Percentiles rank a stretch among this genome's conserved stretches.
Evolutionary conservation across 2,329 filamentous ascomycete genomes (phyloP).

Genomic region (Colletotrichum caudatum): DNA sequence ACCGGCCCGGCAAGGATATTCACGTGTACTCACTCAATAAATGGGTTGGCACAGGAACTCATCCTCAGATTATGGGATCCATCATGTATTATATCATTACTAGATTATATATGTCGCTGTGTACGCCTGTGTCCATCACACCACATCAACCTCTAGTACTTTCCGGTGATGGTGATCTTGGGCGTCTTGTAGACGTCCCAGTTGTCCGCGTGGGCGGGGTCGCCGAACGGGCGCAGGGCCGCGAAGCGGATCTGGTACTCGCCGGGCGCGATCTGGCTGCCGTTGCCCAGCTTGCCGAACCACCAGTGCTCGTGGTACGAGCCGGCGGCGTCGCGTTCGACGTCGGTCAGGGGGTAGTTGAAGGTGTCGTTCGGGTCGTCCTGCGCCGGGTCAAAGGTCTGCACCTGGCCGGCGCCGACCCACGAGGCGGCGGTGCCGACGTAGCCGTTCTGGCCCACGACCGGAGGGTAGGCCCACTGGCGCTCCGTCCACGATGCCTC

Average conservation of each 20-base stretch:
- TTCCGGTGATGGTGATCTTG: slow-evolving; percentile 49
- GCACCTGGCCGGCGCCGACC: slow-evolving; percentile 39
- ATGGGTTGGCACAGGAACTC: too few species aligned
- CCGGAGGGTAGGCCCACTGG: slow-evolving; percentile 47
- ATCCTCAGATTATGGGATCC: too few species aligned
- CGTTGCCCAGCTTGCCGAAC: slow-evolving; percentile 59
- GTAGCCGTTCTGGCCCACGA: slow-evolving; percentile 47
- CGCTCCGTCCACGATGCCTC: slow-evolving; percentile 47
- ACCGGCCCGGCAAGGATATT: too few species aligned
- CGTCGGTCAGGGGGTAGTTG: slow-evolving; percentile 45
- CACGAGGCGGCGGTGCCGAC: slow-evolving; percentile 48
- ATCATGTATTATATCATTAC: too few species aligned
- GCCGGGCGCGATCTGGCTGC: slow-evolving; percentile 55
- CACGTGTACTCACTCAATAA: too few species aligned
- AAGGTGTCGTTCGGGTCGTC: slow-evolving; percentile 46
- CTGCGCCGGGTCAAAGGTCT: slow-evolving; percentile 43
- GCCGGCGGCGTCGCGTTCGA: slow-evolving; percentile 41
- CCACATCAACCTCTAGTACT: slow-evolving; percentile 34
- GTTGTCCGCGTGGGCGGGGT: slow-evolving; percentile 55
- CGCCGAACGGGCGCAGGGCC: slow-evolving; percentile 56
- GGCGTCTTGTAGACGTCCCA: slow-evolving; percentile 55
- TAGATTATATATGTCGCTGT: too few species aligned
- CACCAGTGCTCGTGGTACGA: slow-evolving; percentile 50
- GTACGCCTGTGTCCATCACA: too few species aligned
- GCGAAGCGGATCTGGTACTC: slow-evolving; percentile 58